Base-by-base conservation (phyloP, 306 rosid species). In the Datisca glomerata region DNA sequence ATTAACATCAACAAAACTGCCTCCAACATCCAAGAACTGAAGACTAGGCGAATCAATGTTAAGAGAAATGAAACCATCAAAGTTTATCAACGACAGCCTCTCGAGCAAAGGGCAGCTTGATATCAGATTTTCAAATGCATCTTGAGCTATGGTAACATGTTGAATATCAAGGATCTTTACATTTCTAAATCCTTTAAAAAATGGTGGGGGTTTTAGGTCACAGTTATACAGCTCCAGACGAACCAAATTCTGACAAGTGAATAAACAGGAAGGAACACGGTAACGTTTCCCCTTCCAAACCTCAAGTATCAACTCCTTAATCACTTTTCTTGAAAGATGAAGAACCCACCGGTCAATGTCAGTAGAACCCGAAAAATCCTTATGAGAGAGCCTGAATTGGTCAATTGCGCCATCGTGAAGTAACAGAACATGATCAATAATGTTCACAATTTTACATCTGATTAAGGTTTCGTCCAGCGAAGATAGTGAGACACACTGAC, bases 131-230 rank as follows among this genome's bases (percentile, higher is more conserved):
- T 70, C 71, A 19, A 78, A 70, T 59, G 22, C 76, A 65, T 37
- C 67, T 56, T 64, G 87, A 41, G 71, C 54, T 70, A 79, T 18
- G 51, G 76, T 74, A 53, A 79, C 76, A 61, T 64, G 69, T 55
- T 70, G 82, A 64, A 79, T 60, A 71, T 79, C 79, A 70, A 79
- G 79, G 66, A 73, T 70, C 59, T 65, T 74, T 62, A 74, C 64
- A 60, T 56, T 74, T 57, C 33, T 65, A 31, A 79, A 74, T 40
- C 80, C 77, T 50, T 34, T 23, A 64, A 74, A 68, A 9, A 64
- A 49, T n/a, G 61, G 65, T 1, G 89, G 75, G 34, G 89, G 83
- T 45, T 56, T 71, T 27, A 74, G 67, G 62, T 51, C 59, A 43
- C 83, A 79, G 39, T 74, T 68, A 40, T 67, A 74, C 8, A 71